Conservation (phyloP, 1,139 yeast genomes). For the Magnusiomyces paraingens region DNA sequence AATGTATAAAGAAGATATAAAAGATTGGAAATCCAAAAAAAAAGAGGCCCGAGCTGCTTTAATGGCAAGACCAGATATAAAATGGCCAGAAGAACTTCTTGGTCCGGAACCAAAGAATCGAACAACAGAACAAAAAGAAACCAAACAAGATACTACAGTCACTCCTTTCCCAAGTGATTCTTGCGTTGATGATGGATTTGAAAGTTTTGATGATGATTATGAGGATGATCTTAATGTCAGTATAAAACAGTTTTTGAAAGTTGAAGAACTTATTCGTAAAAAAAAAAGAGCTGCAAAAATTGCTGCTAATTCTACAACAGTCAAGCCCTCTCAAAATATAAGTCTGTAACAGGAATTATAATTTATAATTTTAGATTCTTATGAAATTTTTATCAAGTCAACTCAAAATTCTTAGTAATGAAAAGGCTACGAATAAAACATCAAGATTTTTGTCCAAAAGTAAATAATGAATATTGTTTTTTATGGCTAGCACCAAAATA, state of each 20-base stretch:
- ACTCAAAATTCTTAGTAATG: too few species aligned
- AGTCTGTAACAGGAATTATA: too few species aligned
- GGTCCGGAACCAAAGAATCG: slow-evolving; percentile 14
- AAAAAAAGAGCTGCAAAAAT: slow-evolving; percentile 23
- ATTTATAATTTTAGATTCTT: too few species aligned
- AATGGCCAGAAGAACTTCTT: slow-evolving; percentile 12
- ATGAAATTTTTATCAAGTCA: too few species aligned
- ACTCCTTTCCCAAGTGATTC: slow-evolving; percentile 6
- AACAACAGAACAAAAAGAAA: neutral
- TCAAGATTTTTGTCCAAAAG: too few species aligned
- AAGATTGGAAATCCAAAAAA: slow-evolving; percentile 56
- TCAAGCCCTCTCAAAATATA: too few species aligned
- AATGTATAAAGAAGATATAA: slow-evolving; percentile 75
- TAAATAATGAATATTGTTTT: too few species aligned
- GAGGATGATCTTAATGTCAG: slow-evolving; percentile 63
- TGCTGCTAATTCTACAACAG: neutral
- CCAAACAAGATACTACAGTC: neutral
- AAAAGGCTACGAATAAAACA: too few species aligned
- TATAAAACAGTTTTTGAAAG: slow-evolving; percentile 74
- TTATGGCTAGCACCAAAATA: too few species aligned
- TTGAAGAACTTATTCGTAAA: slow-evolving; percentile 60
- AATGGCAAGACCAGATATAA: slow-evolving; percentile 4
- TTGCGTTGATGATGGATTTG: slow-evolving; percentile 1
- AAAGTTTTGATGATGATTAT: slow-evolving; percentile 34
- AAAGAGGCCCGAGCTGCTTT: slow-evolving; percentile 7